A percentile compares a stretch with the other conserved stretches of the same genome.
phyloP scores from a whole-genome alignment of 345 rosid genomes.

The Pseudoturritis turrita region DNA sequence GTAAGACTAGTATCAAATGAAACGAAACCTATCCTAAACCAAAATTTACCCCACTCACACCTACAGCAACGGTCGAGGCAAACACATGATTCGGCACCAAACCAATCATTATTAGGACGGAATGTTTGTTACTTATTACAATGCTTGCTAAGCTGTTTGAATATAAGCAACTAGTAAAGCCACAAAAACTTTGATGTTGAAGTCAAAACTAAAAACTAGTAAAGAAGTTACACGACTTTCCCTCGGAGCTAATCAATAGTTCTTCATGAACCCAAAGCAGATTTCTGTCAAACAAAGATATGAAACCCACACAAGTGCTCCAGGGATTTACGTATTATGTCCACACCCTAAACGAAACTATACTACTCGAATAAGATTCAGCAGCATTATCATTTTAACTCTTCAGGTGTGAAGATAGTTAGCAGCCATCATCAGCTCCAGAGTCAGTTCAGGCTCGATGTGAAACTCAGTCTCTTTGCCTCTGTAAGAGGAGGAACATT shows the following conservation, averaged over 20 bases:
- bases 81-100: background rate
- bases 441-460: constrained; percentile 66
- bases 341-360: background rate
- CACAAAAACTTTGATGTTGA: background rate
- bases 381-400: background rate
- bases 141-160: constrained; percentile 4
- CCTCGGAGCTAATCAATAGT: background rate
- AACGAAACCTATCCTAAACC: too few relatives aligned
- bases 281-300: background rate
- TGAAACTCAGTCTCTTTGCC: constrained; percentile 66
- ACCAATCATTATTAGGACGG: background rate
- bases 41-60: background rate
- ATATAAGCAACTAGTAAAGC: background rate
- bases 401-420: constrained; percentile 61
- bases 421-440: constrained; percentile 79
- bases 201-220: background rate
- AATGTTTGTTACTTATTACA: constrained; percentile 4
- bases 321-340: background rate
- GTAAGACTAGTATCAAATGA: too few relatives aligned
- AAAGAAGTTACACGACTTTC: background rate
- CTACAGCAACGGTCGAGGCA: background rate
- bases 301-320: background rate
- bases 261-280: background rate
- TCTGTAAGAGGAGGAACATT: constrained; percentile 26
- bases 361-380: background rate